Conservation (phyloP, 2,329 filamentous ascomycete species). For the Thielaviopsis euricoi region DNA sequence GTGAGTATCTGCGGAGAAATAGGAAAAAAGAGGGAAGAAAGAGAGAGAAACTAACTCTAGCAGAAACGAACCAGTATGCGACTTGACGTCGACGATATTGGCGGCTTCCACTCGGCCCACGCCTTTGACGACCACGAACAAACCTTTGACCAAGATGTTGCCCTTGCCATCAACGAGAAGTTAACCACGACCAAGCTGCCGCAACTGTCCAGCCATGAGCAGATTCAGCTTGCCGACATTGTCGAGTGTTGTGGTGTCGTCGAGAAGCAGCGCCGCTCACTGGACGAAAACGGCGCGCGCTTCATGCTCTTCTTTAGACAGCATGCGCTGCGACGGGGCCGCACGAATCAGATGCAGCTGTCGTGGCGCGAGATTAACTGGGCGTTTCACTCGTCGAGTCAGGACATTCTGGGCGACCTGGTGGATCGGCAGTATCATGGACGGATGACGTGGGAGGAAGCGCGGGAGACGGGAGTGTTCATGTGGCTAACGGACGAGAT, state of each 20-base stretch:
- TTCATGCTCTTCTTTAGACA: conserved; percentile 82
- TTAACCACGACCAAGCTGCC: conserved; percentile 60
- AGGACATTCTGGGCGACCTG: conserved; percentile 79
- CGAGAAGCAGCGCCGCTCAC: conserved; percentile 71
- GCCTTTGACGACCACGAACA: conserved; percentile 23
- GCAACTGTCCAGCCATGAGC: conserved; percentile 68
- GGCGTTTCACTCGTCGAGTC: conserved; percentile 70
- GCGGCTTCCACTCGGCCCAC: conserved; percentile 2
- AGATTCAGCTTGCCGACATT: conserved; percentile 71
- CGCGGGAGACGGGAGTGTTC: conserved; percentile 74
- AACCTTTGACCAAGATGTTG: conserved; percentile 54
- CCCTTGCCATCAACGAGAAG: conserved; percentile 55
- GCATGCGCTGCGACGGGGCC: conserved; percentile 52
- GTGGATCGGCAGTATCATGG: conserved; percentile 66
- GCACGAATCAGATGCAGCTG: conserved; percentile 48
- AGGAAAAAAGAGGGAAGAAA: no score
- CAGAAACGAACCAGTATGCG: not conserved
- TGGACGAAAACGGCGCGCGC: conserved; percentile 77
- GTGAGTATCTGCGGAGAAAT: conserved; percentile 16
- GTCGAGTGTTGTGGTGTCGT: conserved; percentile 72
- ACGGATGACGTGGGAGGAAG: conserved; percentile 69
- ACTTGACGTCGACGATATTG: not conserved
- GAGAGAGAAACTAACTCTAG: not conserved
- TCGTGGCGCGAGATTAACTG: conserved; percentile 69
- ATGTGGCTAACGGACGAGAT: conserved; percentile 78